phyloP scores from a whole-genome alignment of 1,284 basidiomycete genomes.

The Melampsora larici-populina region DNA sequence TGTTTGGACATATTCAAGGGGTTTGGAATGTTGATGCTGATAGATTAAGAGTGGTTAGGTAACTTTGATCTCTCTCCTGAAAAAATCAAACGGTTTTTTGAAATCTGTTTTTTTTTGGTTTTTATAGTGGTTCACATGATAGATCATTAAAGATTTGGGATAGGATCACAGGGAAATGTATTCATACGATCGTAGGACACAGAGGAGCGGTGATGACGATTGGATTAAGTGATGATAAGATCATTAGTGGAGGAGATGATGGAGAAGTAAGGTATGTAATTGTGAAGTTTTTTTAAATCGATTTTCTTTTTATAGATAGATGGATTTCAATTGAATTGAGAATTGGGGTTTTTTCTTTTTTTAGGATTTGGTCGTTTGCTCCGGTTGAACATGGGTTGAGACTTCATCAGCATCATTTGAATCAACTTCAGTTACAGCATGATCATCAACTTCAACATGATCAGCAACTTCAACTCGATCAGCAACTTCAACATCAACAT shows the following conservation, averaged over 20 bases:
- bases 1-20: constrained; percentile 73
- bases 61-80: constrained; percentile 69
- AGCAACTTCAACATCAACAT: not conserved
- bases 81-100: too few relatives aligned
- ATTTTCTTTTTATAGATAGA: not conserved
- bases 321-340: not conserved
- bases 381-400: not conserved
- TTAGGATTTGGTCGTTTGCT: constrained; percentile 35
- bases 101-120: not conserved
- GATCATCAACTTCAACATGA: not conserved
- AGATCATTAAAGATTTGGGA: constrained; percentile 69
- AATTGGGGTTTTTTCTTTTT: constrained; percentile 1
- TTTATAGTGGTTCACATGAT: constrained; percentile 34
- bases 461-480: not conserved
- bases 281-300: constrained; percentile 45
- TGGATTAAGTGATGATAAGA: constrained; percentile 87
- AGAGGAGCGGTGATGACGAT: constrained; percentile 89
- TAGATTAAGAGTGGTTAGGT: constrained; percentile 73
- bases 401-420: not conserved
- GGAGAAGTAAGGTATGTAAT: constrained; percentile 60
- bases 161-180: constrained; percentile 79
- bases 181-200: constrained; percentile 88
- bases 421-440: not conserved
- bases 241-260: constrained; percentile 90
- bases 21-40: constrained; percentile 94